Percentiles rank a stretch among this genome's conserved stretches.
These are phyloP conservation scores for Cnidoscolus chayamansa DNA, from an alignment of 441 rosid species.

Conservation along the genomic window DNA sequence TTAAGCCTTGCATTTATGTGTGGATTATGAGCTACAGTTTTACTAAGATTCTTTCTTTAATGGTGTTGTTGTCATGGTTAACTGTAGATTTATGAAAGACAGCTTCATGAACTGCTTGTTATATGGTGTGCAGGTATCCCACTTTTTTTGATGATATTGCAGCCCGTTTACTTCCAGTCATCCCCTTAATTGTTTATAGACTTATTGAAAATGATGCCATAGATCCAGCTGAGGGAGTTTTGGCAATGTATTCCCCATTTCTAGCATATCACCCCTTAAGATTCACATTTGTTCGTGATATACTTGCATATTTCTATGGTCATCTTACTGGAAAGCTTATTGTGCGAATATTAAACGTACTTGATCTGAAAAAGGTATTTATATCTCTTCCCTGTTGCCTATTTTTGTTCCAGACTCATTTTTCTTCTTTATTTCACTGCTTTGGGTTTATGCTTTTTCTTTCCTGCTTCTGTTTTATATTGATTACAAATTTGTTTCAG, in stretches of 20 bases:
- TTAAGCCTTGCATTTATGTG: not conserved
- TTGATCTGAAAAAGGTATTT: conserved; percentile 82
- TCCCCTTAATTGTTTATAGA: conserved; percentile 86
- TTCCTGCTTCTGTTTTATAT: conserved; percentile 5
- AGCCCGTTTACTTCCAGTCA: conserved; percentile 85
- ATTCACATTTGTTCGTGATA: conserved; percentile 92
- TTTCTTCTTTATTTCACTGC: conserved; percentile 1
- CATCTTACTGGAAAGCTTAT: conserved; percentile 80
- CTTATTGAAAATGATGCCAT: conserved; percentile 85
- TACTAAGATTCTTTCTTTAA: not conserved
- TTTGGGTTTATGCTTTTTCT: conserved; percentile 3
- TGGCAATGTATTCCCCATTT: conserved; percentile 55
- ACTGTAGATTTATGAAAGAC: not conserved
- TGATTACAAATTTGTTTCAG: conserved; percentile 41
- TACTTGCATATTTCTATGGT: conserved; percentile 92
- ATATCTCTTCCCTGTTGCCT: conserved; percentile 12
- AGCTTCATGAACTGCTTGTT: not conserved
- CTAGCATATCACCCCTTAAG: conserved; percentile 81
- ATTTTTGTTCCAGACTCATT: not conserved
- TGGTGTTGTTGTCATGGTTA: not conserved
- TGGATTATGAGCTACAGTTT: not conserved
- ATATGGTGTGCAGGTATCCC: conserved; percentile 59
- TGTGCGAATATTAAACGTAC: conserved; percentile 66
- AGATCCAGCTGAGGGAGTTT: conserved; percentile 69
- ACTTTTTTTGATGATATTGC: conserved; percentile 92